Base-by-base conservation (phyloP, 73 alveolate genomes). In the Tetrahymena borealis region DNA sequence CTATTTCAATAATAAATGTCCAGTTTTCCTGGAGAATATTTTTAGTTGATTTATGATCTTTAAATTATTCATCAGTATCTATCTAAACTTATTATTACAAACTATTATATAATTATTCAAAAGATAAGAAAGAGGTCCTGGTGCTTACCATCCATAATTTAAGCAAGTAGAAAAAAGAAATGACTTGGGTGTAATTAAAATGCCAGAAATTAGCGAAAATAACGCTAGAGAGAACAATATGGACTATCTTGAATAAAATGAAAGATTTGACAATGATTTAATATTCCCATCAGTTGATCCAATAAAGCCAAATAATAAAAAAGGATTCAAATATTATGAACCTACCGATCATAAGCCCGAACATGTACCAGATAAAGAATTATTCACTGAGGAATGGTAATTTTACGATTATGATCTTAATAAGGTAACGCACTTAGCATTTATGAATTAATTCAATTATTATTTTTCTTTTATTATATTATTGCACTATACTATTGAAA, bases 401-500 rank as follows among this genome's bases (percentile, higher is more conserved):
- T 96, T 94, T 91, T 97, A 97, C 90, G 98, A 96, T 79, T 91
- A 77, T 31, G 95, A 97, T 93, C 39, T 97, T 40, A 94, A 97
- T 91, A 98, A 96, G 13, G 93, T 97, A 60, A 60, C n/a, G 9
- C 10, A 60, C 4, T 28, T 60, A 20, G n/a, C n/a, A n/a, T n/a
- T n/a, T n/a, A n/a, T n/a, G n/a, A n/a, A n/a, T n/a, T n/a, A n/a
- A n/a, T n/a, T n/a, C n/a, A n/a, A n/a, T n/a, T n/a, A n/a, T n/a
- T n/a, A n/a, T n/a, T n/a, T n/a, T n/a, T n/a, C n/a, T n/a, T n/a
- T n/a, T n/a, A n/a, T n/a, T n/a, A n/a, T n/a, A n/a, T n/a, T n/a
- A n/a, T n/a, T n/a, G n/a, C n/a, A n/a, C n/a, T n/a, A n/a, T n/a
- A n/a, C n/a, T n/a, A n/a, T n/a, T n/a, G n/a, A 60, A 60, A 18